phyloP scores from a whole-genome alignment of 257 asterid genomes.

The Nicotiana noctiflora region DNA sequence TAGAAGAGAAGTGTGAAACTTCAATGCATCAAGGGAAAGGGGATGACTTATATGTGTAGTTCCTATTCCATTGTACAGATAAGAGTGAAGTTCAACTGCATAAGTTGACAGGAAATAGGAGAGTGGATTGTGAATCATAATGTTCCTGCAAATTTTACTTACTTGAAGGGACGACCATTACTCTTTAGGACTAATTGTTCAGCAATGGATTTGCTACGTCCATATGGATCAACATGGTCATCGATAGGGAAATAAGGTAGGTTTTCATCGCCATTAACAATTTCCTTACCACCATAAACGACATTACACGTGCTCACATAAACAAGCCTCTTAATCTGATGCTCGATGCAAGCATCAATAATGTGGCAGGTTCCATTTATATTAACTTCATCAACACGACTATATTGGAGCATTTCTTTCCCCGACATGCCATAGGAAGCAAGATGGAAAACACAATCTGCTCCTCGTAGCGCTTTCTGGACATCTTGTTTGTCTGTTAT shows the following conservation, averaged over 20 bases:
- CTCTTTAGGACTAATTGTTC: conserved; percentile 83
- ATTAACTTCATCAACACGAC: conserved; percentile 80
- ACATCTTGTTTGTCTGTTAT: conserved; percentile 59
- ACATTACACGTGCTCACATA: conserved; percentile 91
- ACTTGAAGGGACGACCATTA: conserved; percentile 75
- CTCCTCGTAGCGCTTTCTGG: conserved; percentile 58
- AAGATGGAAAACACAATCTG: conserved; percentile 88
- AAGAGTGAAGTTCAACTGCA: background rate
- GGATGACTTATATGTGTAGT: background rate
- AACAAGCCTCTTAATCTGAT: conserved; percentile 64
- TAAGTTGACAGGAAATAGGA: background rate
- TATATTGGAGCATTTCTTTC: conserved; percentile 82
- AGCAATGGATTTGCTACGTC: conserved; percentile 86
- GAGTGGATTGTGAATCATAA: background rate
- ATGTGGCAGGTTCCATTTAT: conserved; percentile 79
- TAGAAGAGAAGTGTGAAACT: background rate
- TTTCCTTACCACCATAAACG: conserved; percentile 75
- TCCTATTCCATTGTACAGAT: background rate
- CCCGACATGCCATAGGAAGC: conserved; percentile 98
- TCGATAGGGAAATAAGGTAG: conserved; percentile 83
- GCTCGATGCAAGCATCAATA: conserved; percentile 73
- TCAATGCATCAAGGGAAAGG: background rate
- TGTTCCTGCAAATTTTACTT: conserved; percentile 19
- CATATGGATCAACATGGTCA: conserved; percentile 81
- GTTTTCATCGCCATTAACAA: conserved; percentile 74